Base-by-base conservation (phyloP, 345 rosid genomes). In the Populus euphratica region DNA sequence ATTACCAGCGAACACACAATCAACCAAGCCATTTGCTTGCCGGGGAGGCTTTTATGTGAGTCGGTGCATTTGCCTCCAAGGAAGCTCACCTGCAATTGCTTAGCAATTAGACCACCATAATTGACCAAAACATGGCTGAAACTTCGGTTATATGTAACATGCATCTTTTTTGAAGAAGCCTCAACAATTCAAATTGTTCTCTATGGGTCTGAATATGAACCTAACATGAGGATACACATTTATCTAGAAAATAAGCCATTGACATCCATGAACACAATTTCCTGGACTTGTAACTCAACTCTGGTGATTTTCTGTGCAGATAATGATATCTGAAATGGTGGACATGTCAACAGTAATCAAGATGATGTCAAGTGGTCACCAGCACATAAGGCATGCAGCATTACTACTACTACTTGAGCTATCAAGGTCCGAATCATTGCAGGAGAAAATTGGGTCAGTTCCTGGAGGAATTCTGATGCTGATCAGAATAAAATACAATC, bases 381-480 rank as follows among this genome's bases (percentile, higher is more conserved):
- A 81, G 78, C 73, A 86, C 27, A 75, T 86, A 69, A 88, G 81
- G 72, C 87, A 89, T 79, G 89, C 87, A 47, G 75, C 97, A 1
- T 66, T 90, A 85, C 87, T 74, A 31, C 54, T 93, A 71, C 78
- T 93, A 86, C 91, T 81, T 78, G 97, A 93, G 87, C 91, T 94
- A 73, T 91, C 98, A 6, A 85, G 77, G 76, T 87, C 89, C 35
- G 80, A 47, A 73, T 76, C 78, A 73, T 73, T 90, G 38, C 80
- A 88, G 77, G 78, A 88, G 77, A 89, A 83, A 72, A 86, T 93
- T 36, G 93, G 98, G 61, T 86, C 82, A 36, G 80, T 82, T 62
- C 82, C 89, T 12, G 97, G 97, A 70, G 92, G 89, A 36, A 88
- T 94, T 79, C 44, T 94, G 88, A 86, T 93, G 87, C 86, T 94